Base-by-base conservation (phyloP, 768 basidiomycete genomes). In the Mycena haematopus region DNA sequence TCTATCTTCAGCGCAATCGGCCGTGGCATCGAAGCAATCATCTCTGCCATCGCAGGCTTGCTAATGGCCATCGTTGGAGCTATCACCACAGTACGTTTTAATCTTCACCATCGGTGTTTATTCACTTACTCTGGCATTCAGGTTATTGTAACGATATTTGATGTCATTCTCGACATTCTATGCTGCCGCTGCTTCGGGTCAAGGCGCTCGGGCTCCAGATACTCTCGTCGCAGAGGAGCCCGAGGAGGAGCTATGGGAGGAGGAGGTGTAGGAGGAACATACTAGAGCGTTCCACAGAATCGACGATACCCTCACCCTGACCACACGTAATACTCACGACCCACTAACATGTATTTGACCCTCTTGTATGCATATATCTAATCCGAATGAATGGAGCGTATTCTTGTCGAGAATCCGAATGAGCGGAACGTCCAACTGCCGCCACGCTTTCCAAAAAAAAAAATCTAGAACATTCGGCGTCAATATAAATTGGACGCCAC, bases 91-190 rank as follows among this genome's bases (percentile, higher is more conserved):
- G 88, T 90, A 67, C 55, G 84, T 78, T n/a, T 19, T 15, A 57
- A 29, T 25, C 25, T 25, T 25, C 17, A 21, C 1, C 8, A 29
- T 25, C 1, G 7, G 27, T 33, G 21, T 42, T 9, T 46, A 21
- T 44, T 19, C 35, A 54, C 56, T 56, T 14, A 29, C 21, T 45
- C 8, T n/a, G n/a, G 40, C 1, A 10, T 63, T 10, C 65, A 90
- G 89, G 76, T 90, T 42, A 78, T 89, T 49, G 84, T 88, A 11
- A 84, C 86, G 0, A 89, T 89, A 60, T 84, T 88, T 67, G 80
- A 89, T 68, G 70, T 87, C 40, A 86, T 90, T 59, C 62, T 75
- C 52, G 89, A 84, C 63, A 83, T 84, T 45, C 74, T 84, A 1
- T 84, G 83, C 69, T 85, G 84, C 69, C 72, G 79, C 65, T 85